These are phyloP conservation scores for Pleurotus tuoliensis DNA, from an alignment of 768 basidiomycete genomes.

Conservation along the genomic window DNA sequence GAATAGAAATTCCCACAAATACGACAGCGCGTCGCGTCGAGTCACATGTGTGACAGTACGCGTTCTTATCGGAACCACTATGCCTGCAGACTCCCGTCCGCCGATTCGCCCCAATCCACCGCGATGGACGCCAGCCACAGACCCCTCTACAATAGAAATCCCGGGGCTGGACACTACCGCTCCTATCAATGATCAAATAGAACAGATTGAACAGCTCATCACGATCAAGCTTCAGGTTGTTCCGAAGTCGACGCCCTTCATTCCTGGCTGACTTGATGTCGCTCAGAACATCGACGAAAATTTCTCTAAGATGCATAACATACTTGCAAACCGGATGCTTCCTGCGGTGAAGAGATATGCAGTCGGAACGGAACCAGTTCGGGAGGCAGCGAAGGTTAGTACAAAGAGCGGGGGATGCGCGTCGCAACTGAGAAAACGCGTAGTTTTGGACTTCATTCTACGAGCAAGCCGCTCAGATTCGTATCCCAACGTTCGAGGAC, in stretches of 20 bases:
- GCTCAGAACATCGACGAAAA: slow-evolving; percentile 86
- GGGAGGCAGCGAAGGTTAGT: slow-evolving; percentile 85
- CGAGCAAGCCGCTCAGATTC: slow-evolving; percentile 87
- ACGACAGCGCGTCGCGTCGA: not conserved
- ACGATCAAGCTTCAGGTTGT: slow-evolving; percentile 84
- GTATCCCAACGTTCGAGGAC: slow-evolving; percentile 72
- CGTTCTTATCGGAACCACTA: not conserved
- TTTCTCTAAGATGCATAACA: slow-evolving; percentile 84
- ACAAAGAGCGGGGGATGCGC: not conserved
- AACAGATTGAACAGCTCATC: slow-evolving; percentile 94
- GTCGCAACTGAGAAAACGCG: not conserved
- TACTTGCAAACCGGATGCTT: slow-evolving; percentile 74
- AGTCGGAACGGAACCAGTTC: slow-evolving; percentile 79
- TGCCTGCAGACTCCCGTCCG: slow-evolving; percentile 5
- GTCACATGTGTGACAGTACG: slow-evolving; percentile 1
- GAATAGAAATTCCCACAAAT: too few relatives aligned
- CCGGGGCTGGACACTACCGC: slow-evolving; percentile 72
- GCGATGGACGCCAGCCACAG: slow-evolving; percentile 62
- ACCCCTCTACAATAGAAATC: slow-evolving; percentile 61
- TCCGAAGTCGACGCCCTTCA: not conserved
- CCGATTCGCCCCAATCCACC: slow-evolving; percentile 56
- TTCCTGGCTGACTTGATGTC: slow-evolving; percentile 6
- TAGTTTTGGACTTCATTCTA: slow-evolving; percentile 98
- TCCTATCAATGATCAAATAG: slow-evolving; percentile 76
- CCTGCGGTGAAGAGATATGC: slow-evolving; percentile 91